These are phyloP conservation scores for Melampsora larici-populina DNA, from an alignment of 1,284 basidiomycete genomes.

Conservation along the genomic window DNA sequence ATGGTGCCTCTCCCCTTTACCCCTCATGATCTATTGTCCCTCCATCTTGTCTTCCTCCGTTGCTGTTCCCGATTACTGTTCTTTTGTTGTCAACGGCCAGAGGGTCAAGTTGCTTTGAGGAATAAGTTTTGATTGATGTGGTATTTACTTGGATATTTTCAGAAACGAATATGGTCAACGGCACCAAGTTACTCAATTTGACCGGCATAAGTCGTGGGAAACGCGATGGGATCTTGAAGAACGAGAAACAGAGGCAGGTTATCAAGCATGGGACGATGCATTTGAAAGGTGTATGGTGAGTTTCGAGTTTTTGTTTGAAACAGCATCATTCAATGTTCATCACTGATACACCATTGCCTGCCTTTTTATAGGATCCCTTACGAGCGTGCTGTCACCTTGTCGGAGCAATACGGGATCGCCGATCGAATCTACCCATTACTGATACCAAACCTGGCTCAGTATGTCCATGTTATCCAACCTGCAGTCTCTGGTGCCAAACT, in stretches of 20 bases:
- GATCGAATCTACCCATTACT: conserved; percentile 37
- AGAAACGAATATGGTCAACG: conserved; percentile 48
- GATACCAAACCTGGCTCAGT: conserved; percentile 31
- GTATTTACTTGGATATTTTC: background rate
- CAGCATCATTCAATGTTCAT: background rate
- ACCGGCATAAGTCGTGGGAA: conserved; percentile 46
- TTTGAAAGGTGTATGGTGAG: conserved; percentile 47
- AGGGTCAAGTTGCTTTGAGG: background rate
- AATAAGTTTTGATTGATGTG: background rate
- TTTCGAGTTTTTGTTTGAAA: background rate
- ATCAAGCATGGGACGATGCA: conserved; percentile 45
- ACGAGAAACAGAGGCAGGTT: conserved; percentile 44
- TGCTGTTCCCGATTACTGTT: background rate
- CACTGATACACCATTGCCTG: background rate
- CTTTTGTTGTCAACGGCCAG: background rate
- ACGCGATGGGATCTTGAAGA: conserved; percentile 47
- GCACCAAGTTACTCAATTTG: conserved; percentile 49
- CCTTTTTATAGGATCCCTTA: conserved; percentile 39
- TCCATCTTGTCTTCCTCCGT: background rate
- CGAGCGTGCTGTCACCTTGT: conserved; percentile 31
- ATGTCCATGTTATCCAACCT: conserved; percentile 28
- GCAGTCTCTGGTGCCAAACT: conserved; percentile 2
- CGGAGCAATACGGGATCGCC: conserved; percentile 40
- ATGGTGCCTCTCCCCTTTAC: background rate
- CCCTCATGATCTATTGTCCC: background rate